A percentile compares a stretch with the other conserved stretches of the same genome.
Evolutionary conservation across 352 stramenopile species (phyloP).

Genomic region (Pythium coloratum): DNA sequence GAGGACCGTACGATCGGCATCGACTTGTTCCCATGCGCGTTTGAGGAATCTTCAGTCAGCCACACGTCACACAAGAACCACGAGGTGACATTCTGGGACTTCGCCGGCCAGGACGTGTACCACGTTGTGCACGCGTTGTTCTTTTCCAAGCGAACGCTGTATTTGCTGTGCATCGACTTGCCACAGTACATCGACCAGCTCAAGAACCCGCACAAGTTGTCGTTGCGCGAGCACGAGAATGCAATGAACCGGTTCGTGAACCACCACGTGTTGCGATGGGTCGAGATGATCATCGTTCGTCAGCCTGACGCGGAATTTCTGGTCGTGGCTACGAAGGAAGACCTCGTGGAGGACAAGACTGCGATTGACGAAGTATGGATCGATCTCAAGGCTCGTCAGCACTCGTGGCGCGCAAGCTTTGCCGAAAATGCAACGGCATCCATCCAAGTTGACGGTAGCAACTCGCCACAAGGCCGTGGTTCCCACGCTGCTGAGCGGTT

Average conservation of each 20-base stretch:
- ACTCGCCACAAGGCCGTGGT: no score
- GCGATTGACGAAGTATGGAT: background rate
- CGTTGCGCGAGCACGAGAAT: background rate
- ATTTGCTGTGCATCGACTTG: constrained; percentile 8
- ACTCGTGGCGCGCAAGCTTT: background rate
- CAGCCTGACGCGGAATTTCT: constrained; percentile 15
- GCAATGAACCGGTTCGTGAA: background rate
- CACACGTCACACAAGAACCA: background rate
- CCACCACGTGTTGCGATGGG: constrained; percentile 3
- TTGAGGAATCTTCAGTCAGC: no score
- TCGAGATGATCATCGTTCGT: constrained; percentile 5
- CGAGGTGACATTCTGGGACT: constrained; percentile 8
- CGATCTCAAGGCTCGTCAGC: background rate
- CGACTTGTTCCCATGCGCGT: constrained; percentile 27
- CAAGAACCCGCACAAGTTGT: no score
- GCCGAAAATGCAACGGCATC: no score
- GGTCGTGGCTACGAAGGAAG: constrained; percentile 12
- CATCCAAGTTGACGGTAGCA: no score
- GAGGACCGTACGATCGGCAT: constrained; percentile 33
- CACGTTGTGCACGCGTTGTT: no score
- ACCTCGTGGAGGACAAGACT: background rate
- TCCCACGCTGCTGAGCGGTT: no score
- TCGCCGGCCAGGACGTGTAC: no score
- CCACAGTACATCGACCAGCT: background rate
- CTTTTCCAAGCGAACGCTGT: constrained; percentile 12